Conservation (phyloP, 805 yeast genomes). For the Helenozyma rhizophorensis region DNA sequence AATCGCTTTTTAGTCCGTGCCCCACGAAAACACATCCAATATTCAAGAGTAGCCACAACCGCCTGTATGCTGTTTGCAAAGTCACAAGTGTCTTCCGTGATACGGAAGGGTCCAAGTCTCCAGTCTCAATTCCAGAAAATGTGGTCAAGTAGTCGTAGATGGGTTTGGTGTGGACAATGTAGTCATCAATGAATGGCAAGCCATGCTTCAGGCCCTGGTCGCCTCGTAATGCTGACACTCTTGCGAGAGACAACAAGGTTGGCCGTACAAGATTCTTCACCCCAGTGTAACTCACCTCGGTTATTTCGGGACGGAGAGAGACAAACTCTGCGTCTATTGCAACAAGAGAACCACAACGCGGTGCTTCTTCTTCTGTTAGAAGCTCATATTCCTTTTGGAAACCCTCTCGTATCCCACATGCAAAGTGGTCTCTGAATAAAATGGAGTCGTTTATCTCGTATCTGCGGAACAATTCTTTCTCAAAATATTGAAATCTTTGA, state of each 20-base stretch:
- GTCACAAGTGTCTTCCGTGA: conserved; percentile 72
- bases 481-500: conserved; percentile 37
- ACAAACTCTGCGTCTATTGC: conserved; percentile 99
- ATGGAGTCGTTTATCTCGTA: conserved; percentile 53
- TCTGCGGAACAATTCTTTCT: conserved; percentile 18
- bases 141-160: conserved; percentile 85
- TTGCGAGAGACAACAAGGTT: conserved; percentile 69
- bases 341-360: conserved; percentile 67
- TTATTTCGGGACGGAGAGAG: conserved; percentile 67
- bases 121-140: conserved; percentile 90
- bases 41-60: conserved; percentile 85
- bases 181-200: conserved; percentile 87
- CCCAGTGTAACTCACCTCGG: conserved; percentile 75
- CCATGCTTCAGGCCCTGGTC: conserved; percentile 62
- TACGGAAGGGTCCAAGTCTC: conserved; percentile 71
- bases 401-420: conserved; percentile 58
- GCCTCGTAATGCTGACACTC: conserved; percentile 83
- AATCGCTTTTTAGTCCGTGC: conserved; percentile 88
- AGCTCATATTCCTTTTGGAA: conserved; percentile 61
- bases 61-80: conserved; percentile 77
- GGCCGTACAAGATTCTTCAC: conserved; percentile 67
- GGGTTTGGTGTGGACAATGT: conserved; percentile 66
- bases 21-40: conserved; percentile 92
- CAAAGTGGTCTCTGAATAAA: conserved; percentile 70
- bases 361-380: conserved; percentile 67